Conservation (phyloP, 2,329 filamentous ascomycete genomes). For the Sporothrix variecibatus region DNA sequence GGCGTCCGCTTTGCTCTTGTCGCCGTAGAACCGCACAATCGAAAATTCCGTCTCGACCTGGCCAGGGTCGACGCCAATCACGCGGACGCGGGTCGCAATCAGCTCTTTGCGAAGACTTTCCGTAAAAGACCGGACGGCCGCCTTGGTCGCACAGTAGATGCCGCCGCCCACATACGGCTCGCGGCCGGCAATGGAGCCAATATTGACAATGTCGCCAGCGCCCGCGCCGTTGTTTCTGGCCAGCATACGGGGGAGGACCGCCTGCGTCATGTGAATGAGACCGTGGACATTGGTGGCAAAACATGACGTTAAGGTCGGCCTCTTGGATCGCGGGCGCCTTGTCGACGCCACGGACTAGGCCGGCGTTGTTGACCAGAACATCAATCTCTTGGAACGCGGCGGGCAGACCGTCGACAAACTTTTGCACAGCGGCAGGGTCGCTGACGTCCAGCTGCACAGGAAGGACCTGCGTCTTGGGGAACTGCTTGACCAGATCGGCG, state of each 20-base stretch:
- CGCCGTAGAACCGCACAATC: slow-evolving; percentile 82
- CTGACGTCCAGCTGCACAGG: slow-evolving; percentile 86
- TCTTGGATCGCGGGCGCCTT: slow-evolving; percentile 79
- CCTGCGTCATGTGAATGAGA: slow-evolving; percentile 95
- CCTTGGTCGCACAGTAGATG: slow-evolving; percentile 94
- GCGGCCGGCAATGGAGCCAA: slow-evolving; percentile 85
- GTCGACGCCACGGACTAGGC: slow-evolving; percentile 85
- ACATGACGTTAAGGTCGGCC: slow-evolving; percentile 84
- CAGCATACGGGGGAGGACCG: slow-evolving; percentile 80
- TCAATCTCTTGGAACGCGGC: slow-evolving; percentile 83
- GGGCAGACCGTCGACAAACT: slow-evolving; percentile 72
- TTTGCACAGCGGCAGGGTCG: slow-evolving; percentile 70
- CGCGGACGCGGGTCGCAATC: slow-evolving; percentile 75
- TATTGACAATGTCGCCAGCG: slow-evolving; percentile 89
- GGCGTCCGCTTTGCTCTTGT: slow-evolving; percentile 54
- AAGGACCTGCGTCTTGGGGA: slow-evolving; percentile 80
- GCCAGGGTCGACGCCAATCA: slow-evolving; percentile 88
- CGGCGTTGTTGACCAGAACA: slow-evolving; percentile 93
- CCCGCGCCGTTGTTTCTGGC: slow-evolving; percentile 68
- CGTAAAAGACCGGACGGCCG: slow-evolving; percentile 81
- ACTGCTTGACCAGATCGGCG: slow-evolving; percentile 71
- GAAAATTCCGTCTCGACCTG: slow-evolving; percentile 96
- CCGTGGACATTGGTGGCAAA: slow-evolving; percentile 93
- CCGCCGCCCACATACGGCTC: slow-evolving; percentile 82
- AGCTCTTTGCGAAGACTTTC: slow-evolving; percentile 76